Percentiles rank a stretch among this genome's conserved stretches.
phyloP scores from a whole-genome alignment of 768 basidiomycete genomes.

The Cystofilobasidium bisporidii region DNA sequence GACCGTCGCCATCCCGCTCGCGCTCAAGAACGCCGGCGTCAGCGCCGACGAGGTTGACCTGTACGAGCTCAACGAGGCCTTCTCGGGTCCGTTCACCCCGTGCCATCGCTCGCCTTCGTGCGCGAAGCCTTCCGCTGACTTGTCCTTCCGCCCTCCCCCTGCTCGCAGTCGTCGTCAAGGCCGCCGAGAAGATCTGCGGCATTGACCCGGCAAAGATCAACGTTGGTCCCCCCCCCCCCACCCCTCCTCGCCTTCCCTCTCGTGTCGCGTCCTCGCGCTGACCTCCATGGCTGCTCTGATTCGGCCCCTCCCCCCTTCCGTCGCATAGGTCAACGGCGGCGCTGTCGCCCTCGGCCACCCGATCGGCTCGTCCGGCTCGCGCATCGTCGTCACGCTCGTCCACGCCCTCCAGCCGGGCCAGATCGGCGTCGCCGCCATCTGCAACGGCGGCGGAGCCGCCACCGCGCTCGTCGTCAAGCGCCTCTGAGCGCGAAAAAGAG shows the following conservation, averaged over 20 bases:
- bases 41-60: conserved; percentile 71
- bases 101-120: neutral
- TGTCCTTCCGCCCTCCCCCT: neutral
- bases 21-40: conserved; percentile 76
- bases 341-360: conserved; percentile 49
- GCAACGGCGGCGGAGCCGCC: conserved; percentile 92
- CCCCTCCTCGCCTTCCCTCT: too few relatives aligned
- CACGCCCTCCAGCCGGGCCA: conserved; percentile 85
- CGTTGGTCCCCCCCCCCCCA: too few relatives aligned
- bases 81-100: conserved; percentile 49
- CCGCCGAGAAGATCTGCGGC: conserved; percentile 76
- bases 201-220: conserved; percentile 86
- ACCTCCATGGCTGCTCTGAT: too few relatives aligned
- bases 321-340: conserved; percentile 13
- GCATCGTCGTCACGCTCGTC: conserved; percentile 84
- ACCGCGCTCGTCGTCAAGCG: conserved; percentile 84
- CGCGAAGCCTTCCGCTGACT: neutral
- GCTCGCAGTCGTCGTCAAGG: conserved; percentile 60
- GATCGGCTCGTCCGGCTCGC: conserved; percentile 88
- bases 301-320: too few relatives aligned
- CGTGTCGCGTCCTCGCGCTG: too few relatives aligned
- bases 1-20: conserved; percentile 77
- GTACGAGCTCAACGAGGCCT: conserved; percentile 97
- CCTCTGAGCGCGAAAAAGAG: too few relatives aligned
- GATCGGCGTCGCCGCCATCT: conserved; percentile 91